Evolutionary conservation across 306 rosid genomes (phyloP).

Genomic region (Fragaria iinumae): DNA sequence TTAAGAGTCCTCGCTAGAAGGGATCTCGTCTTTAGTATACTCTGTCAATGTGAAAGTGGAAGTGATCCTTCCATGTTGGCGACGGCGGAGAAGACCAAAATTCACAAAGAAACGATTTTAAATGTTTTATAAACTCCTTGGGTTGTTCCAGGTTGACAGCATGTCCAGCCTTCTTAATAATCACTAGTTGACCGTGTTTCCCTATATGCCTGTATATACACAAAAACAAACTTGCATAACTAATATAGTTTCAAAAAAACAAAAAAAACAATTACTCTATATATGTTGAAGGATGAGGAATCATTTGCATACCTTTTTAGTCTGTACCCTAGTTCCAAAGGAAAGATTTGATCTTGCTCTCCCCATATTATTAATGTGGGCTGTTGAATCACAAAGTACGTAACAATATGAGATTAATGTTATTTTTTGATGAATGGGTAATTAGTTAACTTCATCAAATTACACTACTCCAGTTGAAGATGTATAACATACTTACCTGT

Average conservation of each 20-base stretch:
- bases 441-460: no score
- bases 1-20: no score
- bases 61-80: not conserved
- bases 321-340: constrained; percentile 59
- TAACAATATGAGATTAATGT: not conserved
- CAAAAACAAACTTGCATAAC: not conserved
- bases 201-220: constrained; percentile 44
- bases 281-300: not conserved
- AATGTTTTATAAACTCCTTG: constrained; percentile 45
- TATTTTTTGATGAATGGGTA: no score
- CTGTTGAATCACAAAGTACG: constrained; percentile 20
- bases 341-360: constrained; percentile 64
- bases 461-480: no score
- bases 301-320: constrained; percentile 36
- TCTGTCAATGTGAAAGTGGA: not conserved
- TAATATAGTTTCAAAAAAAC: not conserved
- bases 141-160: constrained; percentile 58
- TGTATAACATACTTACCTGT: not conserved
- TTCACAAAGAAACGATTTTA: constrained; percentile 48
- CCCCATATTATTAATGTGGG: constrained; percentile 61
- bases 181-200: constrained; percentile 37
- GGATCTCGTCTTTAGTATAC: no score
- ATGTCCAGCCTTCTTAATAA: constrained; percentile 68
- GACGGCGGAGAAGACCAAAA: constrained; percentile 23
- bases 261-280: not conserved